phyloP scores from a whole-genome alignment of 2,329 filamentous ascomycete genomes.

The Fusarium musae region DNA sequence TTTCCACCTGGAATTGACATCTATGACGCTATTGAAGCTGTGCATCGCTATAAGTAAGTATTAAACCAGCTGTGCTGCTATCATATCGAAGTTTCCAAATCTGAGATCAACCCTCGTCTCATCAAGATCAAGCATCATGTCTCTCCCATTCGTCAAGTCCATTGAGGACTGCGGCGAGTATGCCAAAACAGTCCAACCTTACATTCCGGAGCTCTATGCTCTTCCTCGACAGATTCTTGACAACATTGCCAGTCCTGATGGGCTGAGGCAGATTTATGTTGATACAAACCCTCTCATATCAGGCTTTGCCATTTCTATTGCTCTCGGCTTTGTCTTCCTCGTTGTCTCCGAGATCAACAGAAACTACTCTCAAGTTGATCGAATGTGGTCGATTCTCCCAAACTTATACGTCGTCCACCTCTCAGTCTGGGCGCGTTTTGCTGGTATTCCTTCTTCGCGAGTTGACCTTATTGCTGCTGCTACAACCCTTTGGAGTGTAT shows the following conservation, averaged over 20 bases:
- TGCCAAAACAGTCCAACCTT: slow-evolving; percentile 79
- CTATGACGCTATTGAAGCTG: slow-evolving; percentile 33
- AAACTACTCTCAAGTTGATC: slow-evolving; percentile 98
- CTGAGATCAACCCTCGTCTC: background rate
- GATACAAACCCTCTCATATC: slow-evolving; percentile 87
- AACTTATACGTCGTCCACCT: slow-evolving; percentile 89
- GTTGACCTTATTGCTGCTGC: slow-evolving; percentile 79
- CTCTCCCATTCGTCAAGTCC: slow-evolving; percentile 76
- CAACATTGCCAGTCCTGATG: slow-evolving; percentile 68
- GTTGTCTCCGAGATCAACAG: slow-evolving; percentile 84
- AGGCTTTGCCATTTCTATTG: slow-evolving; percentile 76
- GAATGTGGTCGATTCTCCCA: slow-evolving; percentile 90
- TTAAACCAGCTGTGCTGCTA: slow-evolving; percentile 18
- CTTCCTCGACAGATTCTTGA: slow-evolving; percentile 74
- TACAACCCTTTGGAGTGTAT: slow-evolving; percentile 82
- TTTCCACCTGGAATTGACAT: slow-evolving; percentile 7
- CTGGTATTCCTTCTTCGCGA: slow-evolving; percentile 74
- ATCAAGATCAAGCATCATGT: slow-evolving; percentile 60
- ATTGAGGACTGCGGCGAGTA: slow-evolving; percentile 82
- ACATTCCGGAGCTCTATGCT: slow-evolving; percentile 73
- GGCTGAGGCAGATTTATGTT: slow-evolving; percentile 77
- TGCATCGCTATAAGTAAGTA: background rate
- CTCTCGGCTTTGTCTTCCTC: slow-evolving; percentile 77
- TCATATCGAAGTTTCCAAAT: background rate
- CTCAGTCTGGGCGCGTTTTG: slow-evolving; percentile 81